These are phyloP conservation scores for Gryganskiella cystojenkinii DNA, from an alignment of 192 early-diverging fungal genomes.

Conservation along the genomic window DNA sequence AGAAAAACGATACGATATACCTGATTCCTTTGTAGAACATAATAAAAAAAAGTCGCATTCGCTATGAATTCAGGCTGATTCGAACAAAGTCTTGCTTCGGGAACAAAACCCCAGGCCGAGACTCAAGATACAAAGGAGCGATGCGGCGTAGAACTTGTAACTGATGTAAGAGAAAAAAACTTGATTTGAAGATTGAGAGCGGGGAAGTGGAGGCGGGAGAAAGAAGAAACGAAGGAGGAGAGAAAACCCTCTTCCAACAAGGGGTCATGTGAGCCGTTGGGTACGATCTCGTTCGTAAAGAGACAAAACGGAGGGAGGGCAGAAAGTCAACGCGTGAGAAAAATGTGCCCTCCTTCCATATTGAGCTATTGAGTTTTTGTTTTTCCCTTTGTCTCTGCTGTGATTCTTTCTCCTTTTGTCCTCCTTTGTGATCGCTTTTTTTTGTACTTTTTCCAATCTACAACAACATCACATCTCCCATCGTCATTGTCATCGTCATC, in stretches of 20 bases:
- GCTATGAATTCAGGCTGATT: too few species aligned
- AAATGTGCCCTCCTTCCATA: neutral
- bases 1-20: too few species aligned
- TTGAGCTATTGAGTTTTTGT: neutral
- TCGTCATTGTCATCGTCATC: neutral
- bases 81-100: too few species aligned
- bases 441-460: too few species aligned
- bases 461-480: neutral
- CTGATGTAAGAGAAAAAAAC: neutral
- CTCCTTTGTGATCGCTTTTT: neutral
- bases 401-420: neutral
- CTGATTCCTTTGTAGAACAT: too few species aligned
- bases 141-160: too few species aligned
- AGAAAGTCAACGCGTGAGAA: constrained; percentile 8
- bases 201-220: neutral
- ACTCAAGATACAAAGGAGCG: too few species aligned
- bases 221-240: neutral
- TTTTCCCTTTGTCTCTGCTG: neutral
- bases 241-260: too few species aligned
- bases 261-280: too few species aligned
- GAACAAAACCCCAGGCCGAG: too few species aligned
- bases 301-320: neutral
- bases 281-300: too few species aligned
- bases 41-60: too few species aligned
- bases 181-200: neutral